Base-by-base conservation (phyloP, 495 filamentous ascomycete species). In the Aspergillus heteromorphus region DNA sequence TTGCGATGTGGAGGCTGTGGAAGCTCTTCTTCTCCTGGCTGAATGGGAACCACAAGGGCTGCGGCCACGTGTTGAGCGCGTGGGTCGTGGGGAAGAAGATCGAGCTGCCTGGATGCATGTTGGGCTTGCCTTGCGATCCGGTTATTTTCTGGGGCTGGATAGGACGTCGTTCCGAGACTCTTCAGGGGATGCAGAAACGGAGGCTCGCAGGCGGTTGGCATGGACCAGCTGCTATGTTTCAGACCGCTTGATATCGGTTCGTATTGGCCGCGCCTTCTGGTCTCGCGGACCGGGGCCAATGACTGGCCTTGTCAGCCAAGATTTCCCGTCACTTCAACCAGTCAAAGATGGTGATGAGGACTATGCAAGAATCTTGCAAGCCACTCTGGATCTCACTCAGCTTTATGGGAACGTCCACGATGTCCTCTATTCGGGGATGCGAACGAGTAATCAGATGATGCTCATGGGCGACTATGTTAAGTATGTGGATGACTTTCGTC, bases 51-150 rank as follows among this genome's bases (percentile, higher is more conserved):
- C 83, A 0, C 83, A 85, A 31, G 78, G 79, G 4, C 70, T 79
- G 5, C 72, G 79, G 14, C 72, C 69, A 40, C 76, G 56, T 14
- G 67, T 75, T 20, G 78, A 80, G 54, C 70, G 77, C 16, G 80
- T 85, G 13, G 83, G 83, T 0, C 73, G 80, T 25, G 83, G 83
- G 9, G 81, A 85, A 64, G 83, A 87, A 64, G 83, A 87, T 57
- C 75, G 82, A 40, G 81, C 82, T 29, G 80, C 81, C 3, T 87
- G 83, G 83, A 85, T 85, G 83, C 83, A 85, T 62, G 80, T 85
- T 10, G 83, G 83, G 5, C 75, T 81, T 5, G 83, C 83, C 1
- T 58, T 87, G 10, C 74, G 83, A 36, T 79, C 83, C n/a, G 83
- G 79, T 0, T 85, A 85, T 58, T 85, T 83, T 54, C 73, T 84